phyloP scores from a whole-genome alignment of 1,139 yeast species.

The Kodamaea sp. region DNA sequence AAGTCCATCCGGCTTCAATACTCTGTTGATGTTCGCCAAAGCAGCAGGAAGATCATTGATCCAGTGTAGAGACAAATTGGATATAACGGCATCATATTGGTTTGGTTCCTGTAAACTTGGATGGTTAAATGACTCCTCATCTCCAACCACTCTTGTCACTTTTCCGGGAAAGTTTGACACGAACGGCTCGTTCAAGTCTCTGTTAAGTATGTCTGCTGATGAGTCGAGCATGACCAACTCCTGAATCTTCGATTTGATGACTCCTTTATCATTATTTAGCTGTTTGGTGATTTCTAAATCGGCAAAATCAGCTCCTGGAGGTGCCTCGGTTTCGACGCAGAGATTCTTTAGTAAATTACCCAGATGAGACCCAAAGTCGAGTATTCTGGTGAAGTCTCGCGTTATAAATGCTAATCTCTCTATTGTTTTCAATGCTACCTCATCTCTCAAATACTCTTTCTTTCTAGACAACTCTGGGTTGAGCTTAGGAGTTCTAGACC shows the following conservation, averaged over 20 bases:
- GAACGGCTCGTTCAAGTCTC: conserved; percentile 41
- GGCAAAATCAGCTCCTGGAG: conserved; percentile 30
- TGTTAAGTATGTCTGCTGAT: conserved; percentile 50
- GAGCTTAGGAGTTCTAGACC: conserved; percentile 51
- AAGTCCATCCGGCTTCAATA: conserved; percentile 78
- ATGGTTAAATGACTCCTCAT: conserved; percentile 63
- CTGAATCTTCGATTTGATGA: conserved; percentile 53
- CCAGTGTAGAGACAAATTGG: conserved; percentile 82
- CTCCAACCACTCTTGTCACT: conserved; percentile 53
- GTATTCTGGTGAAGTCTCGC: conserved; percentile 56
- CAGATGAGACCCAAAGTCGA: conserved; percentile 75
- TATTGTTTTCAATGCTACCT: conserved; percentile 69
- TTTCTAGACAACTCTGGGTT: conserved; percentile 50
- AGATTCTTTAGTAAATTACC: conserved; percentile 55
- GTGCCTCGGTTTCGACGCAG: conserved; percentile 31
- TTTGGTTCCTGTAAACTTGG: conserved; percentile 38
- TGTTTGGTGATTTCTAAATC: conserved; percentile 34
- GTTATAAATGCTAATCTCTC: conserved; percentile 77
- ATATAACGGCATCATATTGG: conserved; percentile 69
- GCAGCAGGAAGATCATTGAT: conserved; percentile 76
- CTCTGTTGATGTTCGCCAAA: conserved; percentile 55
- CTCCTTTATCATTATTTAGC: conserved; percentile 52
- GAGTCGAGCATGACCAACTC: conserved; percentile 71
- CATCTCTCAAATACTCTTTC: conserved; percentile 77
- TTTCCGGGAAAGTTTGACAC: conserved; percentile 45